phyloP scores from a whole-genome alignment of 1,139 yeast species.

The Diutina pseudorugosa region DNA sequence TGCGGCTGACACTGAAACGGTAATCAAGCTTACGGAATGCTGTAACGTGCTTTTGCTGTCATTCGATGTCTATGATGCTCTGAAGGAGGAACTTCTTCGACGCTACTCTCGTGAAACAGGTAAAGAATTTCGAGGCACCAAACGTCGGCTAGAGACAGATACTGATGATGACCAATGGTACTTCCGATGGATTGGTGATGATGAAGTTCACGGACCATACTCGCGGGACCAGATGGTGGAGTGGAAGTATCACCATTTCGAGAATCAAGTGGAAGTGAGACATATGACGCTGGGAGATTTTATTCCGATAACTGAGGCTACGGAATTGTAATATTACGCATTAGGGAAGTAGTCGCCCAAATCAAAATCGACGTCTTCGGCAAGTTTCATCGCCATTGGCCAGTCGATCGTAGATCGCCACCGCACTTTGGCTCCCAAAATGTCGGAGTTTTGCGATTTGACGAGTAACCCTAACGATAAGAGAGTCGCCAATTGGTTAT shows the following conservation, averaged over 20 bases:
- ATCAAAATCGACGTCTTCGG: slow-evolving; percentile 43
- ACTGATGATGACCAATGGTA: slow-evolving; percentile 40
- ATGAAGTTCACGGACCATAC: slow-evolving; percentile 48
- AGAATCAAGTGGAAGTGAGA: slow-evolving; percentile 30
- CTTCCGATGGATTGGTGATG: slow-evolving; percentile 44
- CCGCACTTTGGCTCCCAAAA: slow-evolving; percentile 46
- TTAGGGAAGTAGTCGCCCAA: slow-evolving; percentile 36
- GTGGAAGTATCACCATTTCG: slow-evolving; percentile 51
- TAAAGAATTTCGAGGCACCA: slow-evolving; percentile 17
- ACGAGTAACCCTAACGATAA: slow-evolving; percentile 40
- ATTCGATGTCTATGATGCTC: slow-evolving; percentile 38
- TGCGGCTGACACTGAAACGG: slow-evolving; percentile 18
- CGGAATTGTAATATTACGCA: slow-evolving; percentile 10
- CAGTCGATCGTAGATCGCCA: slow-evolving; percentile 56
- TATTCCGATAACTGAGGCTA: slow-evolving; percentile 13
- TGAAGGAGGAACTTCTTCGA: slow-evolving; percentile 49
- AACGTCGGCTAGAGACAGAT: slow-evolving; percentile 10
- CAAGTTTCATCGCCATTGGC: slow-evolving; percentile 36
- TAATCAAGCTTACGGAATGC: slow-evolving; percentile 34
- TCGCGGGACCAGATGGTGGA: slow-evolving; percentile 40
- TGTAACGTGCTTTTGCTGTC: slow-evolving; percentile 35
- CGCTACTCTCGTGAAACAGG: slow-evolving; percentile 41
- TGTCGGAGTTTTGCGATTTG: slow-evolving; percentile 40
- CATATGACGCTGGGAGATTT: slow-evolving; percentile 15
- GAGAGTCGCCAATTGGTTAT: slow-evolving; percentile 49